phyloP scores from a whole-genome alignment of 179 eudicot species.

The Corrigiola litoralis region DNA sequence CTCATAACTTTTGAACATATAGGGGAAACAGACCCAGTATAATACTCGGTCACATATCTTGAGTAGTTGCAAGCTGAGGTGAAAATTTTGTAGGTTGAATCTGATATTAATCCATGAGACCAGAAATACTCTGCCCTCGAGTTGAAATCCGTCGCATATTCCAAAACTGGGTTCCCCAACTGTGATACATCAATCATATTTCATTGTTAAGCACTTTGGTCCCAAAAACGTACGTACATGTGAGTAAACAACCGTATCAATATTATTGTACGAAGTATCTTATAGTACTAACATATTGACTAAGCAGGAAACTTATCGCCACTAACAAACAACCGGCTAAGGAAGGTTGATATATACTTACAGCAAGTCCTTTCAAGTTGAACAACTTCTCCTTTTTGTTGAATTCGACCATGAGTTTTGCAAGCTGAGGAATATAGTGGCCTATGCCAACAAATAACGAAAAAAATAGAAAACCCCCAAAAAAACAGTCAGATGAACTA shows the following conservation, averaged over 20 bases:
- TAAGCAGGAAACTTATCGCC: not conserved
- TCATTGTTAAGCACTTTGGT: not conserved
- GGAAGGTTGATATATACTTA: too few species aligned
- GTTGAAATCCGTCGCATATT: slow-evolving; percentile 78
- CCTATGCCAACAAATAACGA: slow-evolving; percentile 42
- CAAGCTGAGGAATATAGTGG: slow-evolving; percentile 94
- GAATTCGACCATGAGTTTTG: slow-evolving; percentile 68
- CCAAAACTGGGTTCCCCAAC: slow-evolving; percentile 97
- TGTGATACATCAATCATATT: slow-evolving; percentile 21
- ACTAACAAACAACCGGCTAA: too few species aligned
- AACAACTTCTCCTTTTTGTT: slow-evolving; percentile 58
- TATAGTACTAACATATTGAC: not conserved
- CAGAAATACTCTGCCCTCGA: slow-evolving; percentile 94
- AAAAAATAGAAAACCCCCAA: not conserved
- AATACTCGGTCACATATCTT: slow-evolving; percentile 74
- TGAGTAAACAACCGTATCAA: not conserved
- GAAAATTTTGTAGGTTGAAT: slow-evolving; percentile 69
- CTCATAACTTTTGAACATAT: slow-evolving; percentile 70
- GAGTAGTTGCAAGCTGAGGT: slow-evolving; percentile 86
- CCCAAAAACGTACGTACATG: not conserved
- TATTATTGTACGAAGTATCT: too few species aligned
- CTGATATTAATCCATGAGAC: slow-evolving; percentile 97
- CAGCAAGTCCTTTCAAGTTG: slow-evolving; percentile 93
- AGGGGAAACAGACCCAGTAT: slow-evolving; percentile 63
- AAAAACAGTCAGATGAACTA: not conserved